Conservation (phyloP, 2,329 filamentous ascomycete species). For the Knoxdaviesia capensis region DNA sequence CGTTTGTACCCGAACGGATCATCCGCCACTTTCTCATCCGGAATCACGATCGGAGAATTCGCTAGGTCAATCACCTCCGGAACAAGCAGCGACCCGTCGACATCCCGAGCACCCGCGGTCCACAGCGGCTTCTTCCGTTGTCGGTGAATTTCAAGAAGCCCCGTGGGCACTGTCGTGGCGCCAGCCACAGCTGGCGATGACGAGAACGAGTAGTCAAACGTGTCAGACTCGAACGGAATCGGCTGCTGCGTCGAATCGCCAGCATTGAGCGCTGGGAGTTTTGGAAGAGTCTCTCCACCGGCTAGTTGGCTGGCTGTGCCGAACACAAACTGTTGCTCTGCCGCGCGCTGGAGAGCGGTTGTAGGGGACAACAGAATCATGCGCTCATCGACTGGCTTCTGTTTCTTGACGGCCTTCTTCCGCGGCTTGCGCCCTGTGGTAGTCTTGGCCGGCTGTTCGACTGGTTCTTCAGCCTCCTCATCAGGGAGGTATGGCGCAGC, state of each 20-base stretch:
- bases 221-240: no score
- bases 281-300: constrained; percentile 49
- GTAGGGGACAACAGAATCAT: constrained; percentile 43
- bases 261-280: constrained; percentile 5
- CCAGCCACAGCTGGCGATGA: no score
- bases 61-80: constrained; percentile 40
- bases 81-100: constrained; percentile 41
- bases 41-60: constrained; percentile 15
- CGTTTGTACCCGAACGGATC: constrained; percentile 19
- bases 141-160: no score
- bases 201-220: no score
- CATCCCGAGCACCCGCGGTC: constrained; percentile 48
- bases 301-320: constrained; percentile 73
- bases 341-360: constrained; percentile 44
- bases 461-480: constrained; percentile 14
- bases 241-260: no score
- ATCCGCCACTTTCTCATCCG: no score
- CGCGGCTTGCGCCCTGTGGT: constrained; percentile 12
- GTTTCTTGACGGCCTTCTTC: constrained; percentile 17
- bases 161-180: no score
- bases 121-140: constrained; percentile 30
- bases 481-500: constrained; percentile 44
- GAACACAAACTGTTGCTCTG: constrained; percentile 60
- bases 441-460: constrained; percentile 10
- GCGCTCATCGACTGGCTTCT: constrained; percentile 9